Conservation (phyloP, 805 yeast species). For the Zygosaccharomyces rouxii region DNA sequence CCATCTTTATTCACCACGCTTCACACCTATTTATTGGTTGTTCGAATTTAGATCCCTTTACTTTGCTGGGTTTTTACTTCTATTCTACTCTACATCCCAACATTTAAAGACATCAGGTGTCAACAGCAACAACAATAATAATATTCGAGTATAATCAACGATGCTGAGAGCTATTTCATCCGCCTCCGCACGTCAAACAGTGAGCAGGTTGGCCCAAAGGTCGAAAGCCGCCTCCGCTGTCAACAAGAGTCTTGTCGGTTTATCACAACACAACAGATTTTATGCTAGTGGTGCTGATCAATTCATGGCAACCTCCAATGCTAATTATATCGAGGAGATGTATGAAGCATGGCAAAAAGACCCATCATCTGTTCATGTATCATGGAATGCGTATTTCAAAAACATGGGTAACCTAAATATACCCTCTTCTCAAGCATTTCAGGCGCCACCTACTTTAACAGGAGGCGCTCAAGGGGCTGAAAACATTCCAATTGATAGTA, state of each 20-base stretch:
- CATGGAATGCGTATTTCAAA: slow-evolving; percentile 96
- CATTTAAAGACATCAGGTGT: not conserved
- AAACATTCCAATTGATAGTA: slow-evolving; percentile 43
- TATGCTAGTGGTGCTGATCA: slow-evolving; percentile 46
- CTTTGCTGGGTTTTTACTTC: no score
- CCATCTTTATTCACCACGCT: no score
- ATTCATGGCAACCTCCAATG: slow-evolving; percentile 78
- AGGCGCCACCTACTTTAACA: slow-evolving; percentile 86
- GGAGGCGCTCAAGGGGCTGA: slow-evolving; percentile 76
- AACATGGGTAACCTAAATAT: slow-evolving; percentile 71
- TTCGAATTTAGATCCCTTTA: no score
- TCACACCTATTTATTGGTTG: no score
- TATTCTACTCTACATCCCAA: not conserved
- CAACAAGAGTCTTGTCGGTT: slow-evolving; percentile 2
- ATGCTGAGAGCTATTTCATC: slow-evolving; percentile 18
- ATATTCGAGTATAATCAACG: slow-evolving; percentile 2
- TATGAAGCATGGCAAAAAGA: slow-evolving; percentile 90
- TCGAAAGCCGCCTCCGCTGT: slow-evolving; percentile 4
- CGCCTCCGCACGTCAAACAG: slow-evolving; percentile 11
- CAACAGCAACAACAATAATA: slow-evolving; percentile 1
- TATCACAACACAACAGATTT: slow-evolving; percentile 8
- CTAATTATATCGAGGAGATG: slow-evolving; percentile 96
- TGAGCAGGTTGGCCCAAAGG: slow-evolving; percentile 13
- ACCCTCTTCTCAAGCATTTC: slow-evolving; percentile 71
- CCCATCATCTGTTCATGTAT: slow-evolving; percentile 85